These are phyloP conservation scores for Asterophora lycoperdoides DNA, from an alignment of 768 basidiomycete species.

Conservation along the genomic window DNA sequence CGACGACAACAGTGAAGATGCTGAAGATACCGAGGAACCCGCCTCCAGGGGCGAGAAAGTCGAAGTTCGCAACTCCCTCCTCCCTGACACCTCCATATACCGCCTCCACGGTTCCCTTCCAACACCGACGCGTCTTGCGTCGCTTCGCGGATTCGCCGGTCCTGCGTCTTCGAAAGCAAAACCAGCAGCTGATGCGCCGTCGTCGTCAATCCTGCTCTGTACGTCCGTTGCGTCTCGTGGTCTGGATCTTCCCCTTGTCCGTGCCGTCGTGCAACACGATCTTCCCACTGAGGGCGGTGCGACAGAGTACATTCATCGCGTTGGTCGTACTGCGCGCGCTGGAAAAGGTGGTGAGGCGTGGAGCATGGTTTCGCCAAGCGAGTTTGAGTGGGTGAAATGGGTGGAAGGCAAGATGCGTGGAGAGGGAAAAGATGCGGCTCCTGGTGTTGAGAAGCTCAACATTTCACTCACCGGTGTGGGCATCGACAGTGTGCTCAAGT, in stretches of 20 bases:
- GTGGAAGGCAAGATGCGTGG: constrained; percentile 78
- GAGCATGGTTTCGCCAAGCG: constrained; percentile 86
- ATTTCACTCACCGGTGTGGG: constrained; percentile 54
- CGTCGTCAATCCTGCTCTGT: constrained; percentile 79
- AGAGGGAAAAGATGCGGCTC: constrained; percentile 24
- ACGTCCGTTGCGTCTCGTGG: constrained; percentile 99
- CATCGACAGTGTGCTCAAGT: constrained; percentile 66
- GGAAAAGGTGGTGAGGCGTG: constrained; percentile 96
- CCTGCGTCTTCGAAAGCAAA: constrained; percentile 25
- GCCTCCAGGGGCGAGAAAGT: constrained; percentile 38
- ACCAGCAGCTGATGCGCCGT: constrained; percentile 17
- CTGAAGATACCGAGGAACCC: constrained; percentile 16
- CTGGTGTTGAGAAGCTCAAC: constrained; percentile 31
- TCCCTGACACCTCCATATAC: constrained; percentile 79
- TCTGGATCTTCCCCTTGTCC: constrained; percentile 90
- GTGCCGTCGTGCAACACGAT: constrained; percentile 94
- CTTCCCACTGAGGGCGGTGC: constrained; percentile 95
- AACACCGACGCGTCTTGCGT: constrained; percentile 71
- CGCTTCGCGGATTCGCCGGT: constrained; percentile 77
- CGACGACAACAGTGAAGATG: constrained; percentile 26
- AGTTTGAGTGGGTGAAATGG: constrained; percentile 89
- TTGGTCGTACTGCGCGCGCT: constrained; percentile 94
- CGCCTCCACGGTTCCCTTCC: constrained; percentile 93
- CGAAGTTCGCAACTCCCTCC: constrained; percentile 62
- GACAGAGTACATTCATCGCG: constrained; percentile 95